Base-by-base conservation (phyloP, 768 basidiomycete species). In the Calocybe indica region DNA sequence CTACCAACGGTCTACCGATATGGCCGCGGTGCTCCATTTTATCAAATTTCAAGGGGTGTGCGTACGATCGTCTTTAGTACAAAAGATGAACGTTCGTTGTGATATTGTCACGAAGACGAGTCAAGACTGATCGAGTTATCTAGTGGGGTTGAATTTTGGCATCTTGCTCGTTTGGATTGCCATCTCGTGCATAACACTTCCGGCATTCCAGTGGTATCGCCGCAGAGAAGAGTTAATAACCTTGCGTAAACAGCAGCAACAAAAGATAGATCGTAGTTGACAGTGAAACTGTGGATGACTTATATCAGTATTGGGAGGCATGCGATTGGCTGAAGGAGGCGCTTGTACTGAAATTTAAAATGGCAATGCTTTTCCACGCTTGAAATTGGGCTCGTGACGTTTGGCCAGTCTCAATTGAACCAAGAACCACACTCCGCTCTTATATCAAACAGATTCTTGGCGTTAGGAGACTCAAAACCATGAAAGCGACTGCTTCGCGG, bases 11-110 rank as follows among this genome's bases (percentile, higher is more conserved):
- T 81, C 46, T 80, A 70, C 60, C 66, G 65, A 36, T 80, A 80
- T 51, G 82, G 78, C 1, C 76, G 74, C 53, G 79, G 71, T 2
- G 70, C 69, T 57, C 82, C 81, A 6, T 82, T 85, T 54, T 82
- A 80, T 60, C 79, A 83, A 50, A 70, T 83, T 37, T 73, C 76
- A 9, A 60, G 67, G 36, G 75, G 79, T 5, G 75, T 77, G 29
- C 71, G 82, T 7, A 61, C 73, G 30, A 61, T 83, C 49, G 53
- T 83, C 13, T 82, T 81, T 51, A 54, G 69, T 41, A 79, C 78
- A 3, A 75, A 75, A 55, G 76, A 79, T 47, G 55, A 71, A 38
- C 53, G 77, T 79, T 43, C 34, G 74, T 64, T 11, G 13, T 9
- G 39, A n/a, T 32, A 40, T 33, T 32, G 12, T 47, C 36, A 42